phyloP scores from a whole-genome alignment of 202 grass and related monocot species.

The Schoenoplectus triqueter region DNA sequence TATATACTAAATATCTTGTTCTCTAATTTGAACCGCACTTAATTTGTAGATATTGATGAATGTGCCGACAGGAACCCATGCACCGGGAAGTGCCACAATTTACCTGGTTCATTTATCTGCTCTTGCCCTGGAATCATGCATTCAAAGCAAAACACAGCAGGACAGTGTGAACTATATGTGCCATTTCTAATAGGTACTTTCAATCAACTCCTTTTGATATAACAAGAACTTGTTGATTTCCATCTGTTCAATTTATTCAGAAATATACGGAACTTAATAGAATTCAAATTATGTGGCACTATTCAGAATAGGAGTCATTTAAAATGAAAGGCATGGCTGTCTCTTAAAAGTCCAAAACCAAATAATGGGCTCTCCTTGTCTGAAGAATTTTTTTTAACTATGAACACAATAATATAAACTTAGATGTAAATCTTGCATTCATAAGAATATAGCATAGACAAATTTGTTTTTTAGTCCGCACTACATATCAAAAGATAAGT shows the following conservation, averaged over 20 bases:
- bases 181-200: background rate
- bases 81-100: background rate
- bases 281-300: background rate
- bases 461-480: too few relatives aligned
- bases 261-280: background rate
- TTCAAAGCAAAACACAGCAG: background rate
- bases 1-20: background rate
- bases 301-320: too few relatives aligned
- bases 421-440: too few relatives aligned
- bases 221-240: background rate
- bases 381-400: too few relatives aligned
- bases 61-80: background rate
- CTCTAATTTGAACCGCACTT: background rate
- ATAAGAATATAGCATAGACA: too few relatives aligned
- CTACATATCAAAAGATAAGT: too few relatives aligned
- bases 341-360: too few relatives aligned
- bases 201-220: background rate
- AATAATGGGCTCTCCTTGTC: too few relatives aligned
- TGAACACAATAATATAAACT: too few relatives aligned
- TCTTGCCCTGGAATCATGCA: constrained; percentile 13
- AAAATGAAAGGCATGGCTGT: too few relatives aligned
- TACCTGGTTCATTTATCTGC: background rate
- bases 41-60: background rate
- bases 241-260: background rate
- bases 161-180: background rate